Evolutionary conservation across 345 rosid species (phyloP).

Genomic region (Eucalyptus curtisii): DNA sequence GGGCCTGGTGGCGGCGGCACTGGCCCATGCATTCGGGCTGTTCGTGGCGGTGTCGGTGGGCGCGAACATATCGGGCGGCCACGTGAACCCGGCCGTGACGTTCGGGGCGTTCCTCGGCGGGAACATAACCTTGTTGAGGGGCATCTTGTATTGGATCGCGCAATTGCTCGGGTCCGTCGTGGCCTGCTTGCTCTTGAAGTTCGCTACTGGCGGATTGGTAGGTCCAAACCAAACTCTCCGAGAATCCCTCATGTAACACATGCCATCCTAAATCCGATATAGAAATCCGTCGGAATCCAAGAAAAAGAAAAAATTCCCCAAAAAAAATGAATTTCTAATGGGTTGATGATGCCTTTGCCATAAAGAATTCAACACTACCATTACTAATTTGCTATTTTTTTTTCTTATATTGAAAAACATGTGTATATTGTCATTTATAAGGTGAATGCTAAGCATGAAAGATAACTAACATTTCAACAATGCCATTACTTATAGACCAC

Average conservation of each 20-base stretch:
- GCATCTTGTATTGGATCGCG: constrained; percentile 69
- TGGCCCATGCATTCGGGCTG: constrained; percentile 67
- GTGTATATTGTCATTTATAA: not conserved
- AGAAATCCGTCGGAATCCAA: not conserved
- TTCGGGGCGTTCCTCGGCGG: constrained; percentile 82
- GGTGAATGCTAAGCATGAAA: not conserved
- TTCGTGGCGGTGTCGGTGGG: constrained; percentile 70
- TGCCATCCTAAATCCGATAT: not conserved
- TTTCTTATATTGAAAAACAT: not conserved
- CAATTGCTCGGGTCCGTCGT: constrained; percentile 68
- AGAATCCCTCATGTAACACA: not conserved
- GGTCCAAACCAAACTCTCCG: not conserved
- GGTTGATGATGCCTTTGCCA: not conserved
- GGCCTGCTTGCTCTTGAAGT: constrained; percentile 74
- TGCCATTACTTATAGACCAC: not conserved
- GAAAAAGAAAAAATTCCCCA: not conserved
- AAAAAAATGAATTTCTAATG: not conserved
- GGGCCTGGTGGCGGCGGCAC: constrained; percentile 55
- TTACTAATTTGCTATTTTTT: not conserved
- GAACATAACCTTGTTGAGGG: constrained; percentile 50
- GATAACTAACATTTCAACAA: not conserved
- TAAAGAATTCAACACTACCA: not conserved
- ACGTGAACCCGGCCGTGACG: constrained; percentile 86
- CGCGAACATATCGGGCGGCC: constrained; percentile 82
- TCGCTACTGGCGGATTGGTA: constrained; percentile 57